These are phyloP conservation scores for Triadica sebifera DNA, from an alignment of 345 rosid genomes.

Conservation along the genomic window DNA sequence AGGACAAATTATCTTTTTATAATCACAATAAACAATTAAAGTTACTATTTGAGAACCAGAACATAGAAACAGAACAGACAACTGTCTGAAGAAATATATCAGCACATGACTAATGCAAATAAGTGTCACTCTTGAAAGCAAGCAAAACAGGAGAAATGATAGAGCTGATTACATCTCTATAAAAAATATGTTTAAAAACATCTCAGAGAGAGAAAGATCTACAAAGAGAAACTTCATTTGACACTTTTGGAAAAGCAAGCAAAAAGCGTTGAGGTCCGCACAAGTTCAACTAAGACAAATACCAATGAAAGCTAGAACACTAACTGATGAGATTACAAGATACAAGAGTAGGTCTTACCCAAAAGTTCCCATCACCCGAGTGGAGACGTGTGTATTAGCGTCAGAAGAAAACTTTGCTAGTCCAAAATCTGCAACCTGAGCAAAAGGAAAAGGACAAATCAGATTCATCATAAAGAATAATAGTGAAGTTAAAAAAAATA, in stretches of 20 bases:
- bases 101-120: too few species aligned
- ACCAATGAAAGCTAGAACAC: neutral
- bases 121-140: neutral
- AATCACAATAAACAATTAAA: neutral
- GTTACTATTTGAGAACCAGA: neutral
- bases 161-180: neutral
- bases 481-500: neutral
- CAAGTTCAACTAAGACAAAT: conserved; percentile 3
- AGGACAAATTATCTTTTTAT: neutral
- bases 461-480: neutral
- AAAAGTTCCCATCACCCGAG: conserved; percentile 96
- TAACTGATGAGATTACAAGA: neutral
- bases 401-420: conserved; percentile 82
- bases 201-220: neutral
- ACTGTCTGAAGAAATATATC: too few species aligned
- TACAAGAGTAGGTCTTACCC: conserved; percentile 48
- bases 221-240: neutral
- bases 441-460: conserved; percentile 2
- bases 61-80: too few species aligned
- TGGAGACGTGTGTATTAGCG: conserved; percentile 82
- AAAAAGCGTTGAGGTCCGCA: neutral
- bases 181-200: conserved; percentile 1
- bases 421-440: conserved; percentile 96
- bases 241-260: neutral
- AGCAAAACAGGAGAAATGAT: neutral